phyloP scores from a whole-genome alignment of 192 early-diverging fungal genomes.

The Umbelopsis sp. region DNA sequence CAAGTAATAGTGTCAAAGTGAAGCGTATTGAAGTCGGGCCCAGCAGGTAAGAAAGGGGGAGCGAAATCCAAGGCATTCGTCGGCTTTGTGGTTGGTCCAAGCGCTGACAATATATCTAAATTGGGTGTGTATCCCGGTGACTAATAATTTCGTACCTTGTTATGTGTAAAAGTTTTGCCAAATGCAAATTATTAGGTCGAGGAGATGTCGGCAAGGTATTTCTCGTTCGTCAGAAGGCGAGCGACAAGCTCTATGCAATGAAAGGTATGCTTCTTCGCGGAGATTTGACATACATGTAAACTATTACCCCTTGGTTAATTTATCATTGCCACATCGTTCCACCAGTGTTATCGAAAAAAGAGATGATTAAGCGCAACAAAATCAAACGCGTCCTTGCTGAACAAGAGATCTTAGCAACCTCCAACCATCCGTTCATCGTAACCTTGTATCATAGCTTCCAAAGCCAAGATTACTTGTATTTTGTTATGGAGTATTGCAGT shows the following conservation, averaged over 20 bases:
- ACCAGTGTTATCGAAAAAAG: constrained; percentile 76
- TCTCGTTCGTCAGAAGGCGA: constrained; percentile 84
- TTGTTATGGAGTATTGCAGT: constrained; percentile 86
- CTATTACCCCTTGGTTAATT: not conserved
- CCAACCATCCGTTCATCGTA: constrained; percentile 89
- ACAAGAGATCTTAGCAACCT: constrained; percentile 74
- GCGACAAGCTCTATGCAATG: constrained; percentile 89
- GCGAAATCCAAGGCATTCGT: not conserved
- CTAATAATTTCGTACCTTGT: not conserved
- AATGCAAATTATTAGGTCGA: constrained; percentile 89
- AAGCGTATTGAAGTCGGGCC: constrained; percentile 83
- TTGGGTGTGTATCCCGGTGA: not conserved
- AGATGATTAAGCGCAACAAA: constrained; percentile 98
- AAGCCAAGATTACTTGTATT: constrained; percentile 78
- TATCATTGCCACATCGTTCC: not conserved
- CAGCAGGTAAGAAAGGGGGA: constrained; percentile 41
- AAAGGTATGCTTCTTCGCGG: constrained; percentile 61
- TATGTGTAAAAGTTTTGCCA: constrained; percentile 66
- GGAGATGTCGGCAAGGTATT: constrained; percentile 98
- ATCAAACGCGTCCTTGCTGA: constrained; percentile 96
- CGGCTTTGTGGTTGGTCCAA: constrained; percentile 5
- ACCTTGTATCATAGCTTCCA: constrained; percentile 88
- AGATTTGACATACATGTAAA: not conserved
- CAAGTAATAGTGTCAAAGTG: constrained; percentile 80
- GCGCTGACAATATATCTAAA: not conserved